phyloP scores from a whole-genome alignment of 2,329 filamentous ascomycete species.

The Setomelanomma holmii region DNA sequence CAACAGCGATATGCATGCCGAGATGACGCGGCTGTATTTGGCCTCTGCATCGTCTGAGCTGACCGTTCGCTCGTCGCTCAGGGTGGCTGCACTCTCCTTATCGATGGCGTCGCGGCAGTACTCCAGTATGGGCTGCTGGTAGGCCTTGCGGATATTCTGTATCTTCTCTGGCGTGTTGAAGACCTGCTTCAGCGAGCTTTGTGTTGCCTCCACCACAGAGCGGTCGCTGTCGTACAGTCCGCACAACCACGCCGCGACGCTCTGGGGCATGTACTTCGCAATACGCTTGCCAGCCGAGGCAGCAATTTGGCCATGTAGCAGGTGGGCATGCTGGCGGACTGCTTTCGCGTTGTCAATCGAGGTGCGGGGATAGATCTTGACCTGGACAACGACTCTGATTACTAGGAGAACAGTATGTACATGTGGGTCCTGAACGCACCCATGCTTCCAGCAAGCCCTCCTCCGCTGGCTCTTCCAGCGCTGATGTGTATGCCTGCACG shows the following conservation, averaged over 20 bases:
- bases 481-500: slow-evolving; percentile 67
- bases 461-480: slow-evolving; percentile 69
- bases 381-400: slow-evolving; percentile 58
- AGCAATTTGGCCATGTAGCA: slow-evolving; percentile 70
- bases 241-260: slow-evolving; percentile 89
- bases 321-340: slow-evolving; percentile 86
- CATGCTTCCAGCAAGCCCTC: slow-evolving; percentile 87
- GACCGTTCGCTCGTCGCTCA: slow-evolving; percentile 89
- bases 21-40: slow-evolving; percentile 83
- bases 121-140: slow-evolving; percentile 79
- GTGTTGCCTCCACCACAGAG: slow-evolving; percentile 75
- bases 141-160: slow-evolving; percentile 77
- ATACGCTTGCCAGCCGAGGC: slow-evolving; percentile 76
- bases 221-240: slow-evolving; percentile 88
- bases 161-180: slow-evolving; percentile 83
- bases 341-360: slow-evolving; percentile 89
- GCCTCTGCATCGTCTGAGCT: slow-evolving; percentile 83
- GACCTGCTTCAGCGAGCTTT: slow-evolving; percentile 76
- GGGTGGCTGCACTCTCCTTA: slow-evolving; percentile 77
- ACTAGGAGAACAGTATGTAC: slow-evolving; percentile 49
- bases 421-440: slow-evolving; percentile 62
- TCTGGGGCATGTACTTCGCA: slow-evolving; percentile 76
- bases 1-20: slow-evolving; percentile 63
- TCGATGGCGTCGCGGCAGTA: slow-evolving; percentile 80
- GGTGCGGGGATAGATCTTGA: slow-evolving; percentile 83